Evolutionary conservation across 495 filamentous ascomycete genomes (phyloP).

Genomic region (Achaetomiella virescens): DNA sequence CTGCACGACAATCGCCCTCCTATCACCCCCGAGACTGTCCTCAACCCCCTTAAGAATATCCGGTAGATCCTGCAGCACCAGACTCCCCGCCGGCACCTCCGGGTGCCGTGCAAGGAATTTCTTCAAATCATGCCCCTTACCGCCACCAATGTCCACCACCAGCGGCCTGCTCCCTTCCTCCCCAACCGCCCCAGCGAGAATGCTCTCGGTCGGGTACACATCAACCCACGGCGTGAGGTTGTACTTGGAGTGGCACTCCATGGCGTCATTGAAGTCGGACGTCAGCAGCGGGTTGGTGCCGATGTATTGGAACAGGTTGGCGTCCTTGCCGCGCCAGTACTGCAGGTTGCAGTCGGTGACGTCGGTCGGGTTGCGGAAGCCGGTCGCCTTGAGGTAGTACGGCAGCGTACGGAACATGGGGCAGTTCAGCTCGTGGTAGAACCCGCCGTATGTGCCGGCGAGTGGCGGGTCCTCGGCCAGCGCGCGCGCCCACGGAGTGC

Average conservation of each 20-base stretch:
- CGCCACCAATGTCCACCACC: conserved; percentile 43
- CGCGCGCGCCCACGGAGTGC: conserved; percentile 10
- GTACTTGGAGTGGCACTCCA: conserved; percentile 25
- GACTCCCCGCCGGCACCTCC: conserved; percentile 23
- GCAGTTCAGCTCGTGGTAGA: conserved; percentile 10
- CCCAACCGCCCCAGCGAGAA: conserved; percentile 8
- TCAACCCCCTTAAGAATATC: conserved; percentile 29
- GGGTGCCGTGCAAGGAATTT: conserved; percentile 34
- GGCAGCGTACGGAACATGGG: conserved; percentile 15
- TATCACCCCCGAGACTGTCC: neutral
- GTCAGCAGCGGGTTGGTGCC: conserved; percentile 13
- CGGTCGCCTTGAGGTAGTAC: conserved; percentile 16
- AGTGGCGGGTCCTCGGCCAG: conserved; percentile 9
- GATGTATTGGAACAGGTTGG: conserved; percentile 20
- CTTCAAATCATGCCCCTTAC: conserved; percentile 38
- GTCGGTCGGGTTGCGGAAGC: conserved; percentile 23
- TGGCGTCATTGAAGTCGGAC: conserved; percentile 19
- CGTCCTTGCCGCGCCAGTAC: conserved; percentile 10
- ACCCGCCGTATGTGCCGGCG: conserved; percentile 5
- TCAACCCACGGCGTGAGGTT: conserved; percentile 23
- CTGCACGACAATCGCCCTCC: conserved; percentile 24
- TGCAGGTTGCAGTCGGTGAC: conserved; percentile 18
- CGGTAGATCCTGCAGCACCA: conserved; percentile 43
- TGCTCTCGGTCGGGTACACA: conserved; percentile 16
- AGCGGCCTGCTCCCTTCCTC: conserved; percentile 29